A percentile compares a stretch with the other conserved stretches of the same genome.
Conservation (phyloP, 257 asterid species). For the Parsonsia alboflavescens region DNA sequence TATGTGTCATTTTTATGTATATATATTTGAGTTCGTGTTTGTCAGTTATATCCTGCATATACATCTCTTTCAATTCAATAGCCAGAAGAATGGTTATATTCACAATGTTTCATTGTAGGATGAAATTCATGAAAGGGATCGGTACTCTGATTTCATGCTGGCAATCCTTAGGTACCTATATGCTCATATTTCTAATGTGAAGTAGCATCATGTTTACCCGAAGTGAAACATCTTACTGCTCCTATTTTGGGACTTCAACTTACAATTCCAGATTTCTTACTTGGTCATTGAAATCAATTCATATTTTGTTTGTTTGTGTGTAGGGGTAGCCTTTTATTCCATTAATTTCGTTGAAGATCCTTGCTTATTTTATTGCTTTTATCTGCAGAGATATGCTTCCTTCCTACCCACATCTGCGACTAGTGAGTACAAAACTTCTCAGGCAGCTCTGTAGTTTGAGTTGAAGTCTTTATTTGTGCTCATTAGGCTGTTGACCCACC, state of each 20-base stretch:
- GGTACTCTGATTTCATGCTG: conserved; percentile 93
- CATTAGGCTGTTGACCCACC: conserved; percentile 22
- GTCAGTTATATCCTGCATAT: background rate
- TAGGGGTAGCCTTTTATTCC: background rate
- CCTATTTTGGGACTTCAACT: background rate
- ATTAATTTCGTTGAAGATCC: background rate
- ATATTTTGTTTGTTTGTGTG: background rate
- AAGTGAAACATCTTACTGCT: background rate
- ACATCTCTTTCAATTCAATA: background rate
- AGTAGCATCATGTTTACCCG: background rate
- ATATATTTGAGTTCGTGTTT: background rate
- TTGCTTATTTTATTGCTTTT: conserved; percentile 27
- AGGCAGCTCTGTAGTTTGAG: background rate
- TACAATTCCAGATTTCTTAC: background rate
- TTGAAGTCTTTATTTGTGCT: background rate
- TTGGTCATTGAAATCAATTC: background rate
- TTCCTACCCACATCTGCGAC: conserved; percentile 66
- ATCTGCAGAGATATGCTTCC: conserved; percentile 83
- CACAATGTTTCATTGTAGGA: conserved; percentile 43
- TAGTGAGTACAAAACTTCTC: conserved; percentile 49
- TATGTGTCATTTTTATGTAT: background rate
- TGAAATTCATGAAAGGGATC: conserved; percentile 98
- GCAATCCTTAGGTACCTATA: conserved; percentile 78
- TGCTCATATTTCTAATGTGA: conserved; percentile 10
- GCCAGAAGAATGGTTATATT: background rate